phyloP scores from a whole-genome alignment of 805 yeast genomes.

The Teunomyces funiuensis region DNA sequence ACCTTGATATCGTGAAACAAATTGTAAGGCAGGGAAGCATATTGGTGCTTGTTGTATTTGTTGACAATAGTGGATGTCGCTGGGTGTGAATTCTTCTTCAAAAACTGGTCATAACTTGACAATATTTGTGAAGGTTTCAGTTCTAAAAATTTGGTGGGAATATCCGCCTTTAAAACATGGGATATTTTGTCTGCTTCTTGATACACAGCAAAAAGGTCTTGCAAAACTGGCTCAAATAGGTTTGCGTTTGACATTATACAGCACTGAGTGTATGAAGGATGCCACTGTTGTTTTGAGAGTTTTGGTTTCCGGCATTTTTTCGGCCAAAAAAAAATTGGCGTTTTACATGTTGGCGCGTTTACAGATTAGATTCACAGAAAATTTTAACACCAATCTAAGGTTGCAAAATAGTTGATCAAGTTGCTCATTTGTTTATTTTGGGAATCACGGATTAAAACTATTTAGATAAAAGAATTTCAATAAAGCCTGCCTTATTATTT shows the following conservation, averaged over 20 bases:
- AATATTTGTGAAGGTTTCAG: conserved; percentile 42
- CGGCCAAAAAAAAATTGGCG: neutral
- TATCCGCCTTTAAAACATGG: conserved; percentile 15
- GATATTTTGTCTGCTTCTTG: conserved; percentile 25
- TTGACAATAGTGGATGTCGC: conserved; percentile 41
- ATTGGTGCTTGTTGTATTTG: conserved; percentile 39
- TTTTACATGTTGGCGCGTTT: neutral
- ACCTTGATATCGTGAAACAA: conserved; percentile 68
- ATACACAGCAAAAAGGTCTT: conserved; percentile 25
- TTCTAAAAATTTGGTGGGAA: conserved; percentile 30
- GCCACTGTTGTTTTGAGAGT: conserved; percentile 1
- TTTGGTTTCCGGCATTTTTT: conserved; percentile 1
- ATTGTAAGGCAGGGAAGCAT: conserved; percentile 47
- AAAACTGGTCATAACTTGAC: conserved; percentile 41
- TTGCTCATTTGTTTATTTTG: too few species aligned
- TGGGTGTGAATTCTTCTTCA: conserved; percentile 23
- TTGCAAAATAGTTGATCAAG: too few species aligned
- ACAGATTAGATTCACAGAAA: neutral
- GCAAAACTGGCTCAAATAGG: conserved; percentile 9
- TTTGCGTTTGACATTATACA: neutral
- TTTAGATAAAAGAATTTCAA: too few species aligned
- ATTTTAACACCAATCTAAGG: too few species aligned
- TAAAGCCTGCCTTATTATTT: too few species aligned
- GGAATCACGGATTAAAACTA: too few species aligned
- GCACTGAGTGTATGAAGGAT: neutral